Evolutionary conservation across 1,284 basidiomycete species (phyloP).

Genomic region (Peniophora sp.): DNA sequence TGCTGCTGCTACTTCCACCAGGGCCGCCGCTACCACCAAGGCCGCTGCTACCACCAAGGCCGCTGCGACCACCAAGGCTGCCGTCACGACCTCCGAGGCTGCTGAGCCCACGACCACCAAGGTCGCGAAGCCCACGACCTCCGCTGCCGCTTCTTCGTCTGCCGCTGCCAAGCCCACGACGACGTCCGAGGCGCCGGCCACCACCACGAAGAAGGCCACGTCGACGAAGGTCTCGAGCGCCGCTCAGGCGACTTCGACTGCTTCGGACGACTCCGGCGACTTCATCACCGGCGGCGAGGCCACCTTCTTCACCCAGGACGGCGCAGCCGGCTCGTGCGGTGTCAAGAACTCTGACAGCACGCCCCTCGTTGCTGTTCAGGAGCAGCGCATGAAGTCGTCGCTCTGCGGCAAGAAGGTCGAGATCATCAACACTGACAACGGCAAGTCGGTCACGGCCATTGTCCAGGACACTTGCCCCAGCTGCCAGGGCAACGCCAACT

Average conservation of each 20-base stretch:
- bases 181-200: slow-evolving; percentile 4
- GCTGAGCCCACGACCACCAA: slow-evolving; percentile 3
- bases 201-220: slow-evolving; percentile 5
- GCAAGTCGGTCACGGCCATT: slow-evolving; percentile 50
- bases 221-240: slow-evolving; percentile 10
- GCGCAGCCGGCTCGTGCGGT: slow-evolving; percentile 71
- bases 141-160: slow-evolving; percentile 9
- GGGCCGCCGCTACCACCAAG: slow-evolving; percentile 5
- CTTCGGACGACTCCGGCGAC: slow-evolving; percentile 8
- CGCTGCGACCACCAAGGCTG: slow-evolving; percentile 12
- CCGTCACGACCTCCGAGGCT: slow-evolving; percentile 9
- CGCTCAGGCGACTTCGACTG: slow-evolving; percentile 15
- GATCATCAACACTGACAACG: slow-evolving; percentile 57
- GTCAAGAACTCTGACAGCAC: slow-evolving; percentile 55
- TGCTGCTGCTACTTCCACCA: slow-evolving; percentile 6
- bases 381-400: slow-evolving; percentile 25
- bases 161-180: slow-evolving; percentile 8
- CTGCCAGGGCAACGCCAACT: slow-evolving; percentile 49
- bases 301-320: slow-evolving; percentile 44
- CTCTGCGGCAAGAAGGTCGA: slow-evolving; percentile 61
- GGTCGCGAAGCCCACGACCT: slow-evolving; percentile 3
- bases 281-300: slow-evolving; percentile 28
- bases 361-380: slow-evolving; percentile 57
- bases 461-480: slow-evolving; percentile 83
- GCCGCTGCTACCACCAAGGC: slow-evolving; percentile 8